phyloP scores from a whole-genome alignment of 768 basidiomycete species.

The Lactifluus subvellereus region DNA sequence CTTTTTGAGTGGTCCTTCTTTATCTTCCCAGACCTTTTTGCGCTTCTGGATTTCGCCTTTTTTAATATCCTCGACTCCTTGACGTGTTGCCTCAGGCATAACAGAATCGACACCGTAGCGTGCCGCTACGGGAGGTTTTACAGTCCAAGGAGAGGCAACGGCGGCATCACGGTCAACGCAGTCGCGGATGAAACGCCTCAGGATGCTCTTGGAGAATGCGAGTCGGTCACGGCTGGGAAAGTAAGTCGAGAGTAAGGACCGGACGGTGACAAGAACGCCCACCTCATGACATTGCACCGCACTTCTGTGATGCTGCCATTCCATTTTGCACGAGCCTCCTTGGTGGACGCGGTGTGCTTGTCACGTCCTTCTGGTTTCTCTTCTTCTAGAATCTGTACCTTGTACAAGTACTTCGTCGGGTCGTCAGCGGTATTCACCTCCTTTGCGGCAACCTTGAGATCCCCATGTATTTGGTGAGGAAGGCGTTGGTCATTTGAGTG shows the following conservation, averaged over 20 bases:
- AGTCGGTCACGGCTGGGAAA: slow-evolving; percentile 80
- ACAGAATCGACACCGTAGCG: slow-evolving; percentile 79
- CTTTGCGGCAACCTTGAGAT: slow-evolving; percentile 70
- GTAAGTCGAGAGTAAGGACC: background rate
- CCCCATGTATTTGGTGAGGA: slow-evolving; percentile 66
- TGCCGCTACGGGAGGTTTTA: slow-evolving; percentile 78
- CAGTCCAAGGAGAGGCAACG: slow-evolving; percentile 93
- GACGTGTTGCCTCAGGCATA: slow-evolving; percentile 81
- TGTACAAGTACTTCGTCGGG: slow-evolving; percentile 80
- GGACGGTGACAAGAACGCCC: slow-evolving; percentile 26
- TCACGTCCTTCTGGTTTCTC: slow-evolving; percentile 63
- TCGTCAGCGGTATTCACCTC: slow-evolving; percentile 70
- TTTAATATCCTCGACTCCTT: slow-evolving; percentile 72
- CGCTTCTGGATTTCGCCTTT: slow-evolving; percentile 89
- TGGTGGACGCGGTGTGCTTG: slow-evolving; percentile 49
- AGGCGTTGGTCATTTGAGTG: slow-evolving; percentile 37
- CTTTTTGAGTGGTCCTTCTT: slow-evolving; percentile 77
- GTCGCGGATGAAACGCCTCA: slow-evolving; percentile 93
- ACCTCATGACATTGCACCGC: slow-evolving; percentile 76
- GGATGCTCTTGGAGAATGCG: slow-evolving; percentile 93
- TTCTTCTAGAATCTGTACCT: slow-evolving; percentile 74
- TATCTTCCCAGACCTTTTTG: slow-evolving; percentile 86
- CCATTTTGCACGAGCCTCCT: slow-evolving; percentile 52
- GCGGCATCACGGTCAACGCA: slow-evolving; percentile 90
- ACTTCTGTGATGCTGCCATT: slow-evolving; percentile 82